Base-by-base conservation (phyloP, 1,284 basidiomycete species). In the Cryptococcus sp. region DNA sequence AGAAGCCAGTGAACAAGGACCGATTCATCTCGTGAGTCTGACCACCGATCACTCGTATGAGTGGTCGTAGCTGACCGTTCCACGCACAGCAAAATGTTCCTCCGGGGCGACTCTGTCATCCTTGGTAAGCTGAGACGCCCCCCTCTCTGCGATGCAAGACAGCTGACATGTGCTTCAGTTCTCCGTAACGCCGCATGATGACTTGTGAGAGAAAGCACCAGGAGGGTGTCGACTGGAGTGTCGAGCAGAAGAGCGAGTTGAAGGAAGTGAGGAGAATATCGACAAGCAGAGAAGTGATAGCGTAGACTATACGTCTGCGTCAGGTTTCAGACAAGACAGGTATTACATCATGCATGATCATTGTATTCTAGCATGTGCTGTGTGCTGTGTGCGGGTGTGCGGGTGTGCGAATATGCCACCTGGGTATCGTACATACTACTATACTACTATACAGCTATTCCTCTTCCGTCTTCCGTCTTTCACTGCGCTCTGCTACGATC, bases 1-100 rank as follows among this genome's bases (percentile, higher is more conserved):
- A 96, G 82, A 98, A 98, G 79, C 91, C 96, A 3, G 88, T 99
- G 61, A 98, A 99, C 83, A 97, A 96, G 81, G 93, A 99, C 81
- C 85, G 96, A 46, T 99, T 99, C 82, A 96, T 99, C 77, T 96
- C 93, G 81, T 99, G 95, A 81, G 96, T 97, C 88, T 25, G 25
- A 3, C 25, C 3, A 25, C 25, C 25, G 25, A 25, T 11, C 30
- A 13, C 5, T 13, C 13, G 10, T 35, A 6, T 35, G 7, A 23
- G n/a, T 16, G 35, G 22, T 30, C 10, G 6, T 20, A 35, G 41
- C 51, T 54, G 38, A 58, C 46, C n/a, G 10, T 39, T 17, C 42
- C 41, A 41, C 20, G 20, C 10, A 40, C 39, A 77, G 81, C 48
- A 79, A 79, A 67, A 77, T 79, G 76, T 70, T 75, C 62, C 63